phyloP scores from a whole-genome alignment of 139 green algal species.

The Coelastrella sp. region DNA sequence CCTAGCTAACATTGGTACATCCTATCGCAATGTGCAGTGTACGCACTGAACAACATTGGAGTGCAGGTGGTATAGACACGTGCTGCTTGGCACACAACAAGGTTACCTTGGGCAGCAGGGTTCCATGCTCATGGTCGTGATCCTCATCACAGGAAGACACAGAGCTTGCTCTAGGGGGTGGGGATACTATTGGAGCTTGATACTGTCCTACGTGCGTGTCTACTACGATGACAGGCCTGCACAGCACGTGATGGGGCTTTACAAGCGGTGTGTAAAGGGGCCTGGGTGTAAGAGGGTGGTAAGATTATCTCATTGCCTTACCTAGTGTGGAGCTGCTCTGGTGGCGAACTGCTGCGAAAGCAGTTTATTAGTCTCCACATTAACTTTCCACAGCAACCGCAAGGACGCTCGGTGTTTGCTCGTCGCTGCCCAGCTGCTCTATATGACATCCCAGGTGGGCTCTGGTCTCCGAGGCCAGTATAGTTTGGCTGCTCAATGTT shows the following conservation, averaged over 20 bases:
- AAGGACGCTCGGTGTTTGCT: constrained; percentile 1
- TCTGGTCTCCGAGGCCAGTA: neutral
- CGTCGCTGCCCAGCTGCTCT: neutral
- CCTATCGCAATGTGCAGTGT: too few relatives aligned
- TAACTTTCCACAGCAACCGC: constrained; percentile 28
- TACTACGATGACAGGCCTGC: constrained; percentile 1
- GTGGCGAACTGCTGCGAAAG: constrained; percentile 12
- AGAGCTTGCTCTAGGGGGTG: constrained; percentile 32
- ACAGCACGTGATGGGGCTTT: neutral
- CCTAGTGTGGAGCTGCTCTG: constrained; percentile 18
- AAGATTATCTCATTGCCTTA: neutral
- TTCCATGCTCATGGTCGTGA: constrained; percentile 38
- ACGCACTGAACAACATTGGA: too few relatives aligned
- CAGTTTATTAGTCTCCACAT: constrained; percentile 52
- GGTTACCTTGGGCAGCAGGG: constrained; percentile 42
- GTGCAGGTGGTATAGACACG: too few relatives aligned
- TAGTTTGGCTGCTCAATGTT: constrained; percentile 28
- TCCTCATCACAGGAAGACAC: constrained; percentile 45
- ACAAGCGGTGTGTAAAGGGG: neutral
- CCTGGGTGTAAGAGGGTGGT: neutral
- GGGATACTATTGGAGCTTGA: constrained; percentile 36
- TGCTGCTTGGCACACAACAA: neutral
- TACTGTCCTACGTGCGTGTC: constrained; percentile 40
- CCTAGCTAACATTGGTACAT: too few relatives aligned
- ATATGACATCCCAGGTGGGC: neutral